Base-by-base conservation (phyloP, 129 eudicot genomes). In the Rutidosis leptorrhynchoides region DNA sequence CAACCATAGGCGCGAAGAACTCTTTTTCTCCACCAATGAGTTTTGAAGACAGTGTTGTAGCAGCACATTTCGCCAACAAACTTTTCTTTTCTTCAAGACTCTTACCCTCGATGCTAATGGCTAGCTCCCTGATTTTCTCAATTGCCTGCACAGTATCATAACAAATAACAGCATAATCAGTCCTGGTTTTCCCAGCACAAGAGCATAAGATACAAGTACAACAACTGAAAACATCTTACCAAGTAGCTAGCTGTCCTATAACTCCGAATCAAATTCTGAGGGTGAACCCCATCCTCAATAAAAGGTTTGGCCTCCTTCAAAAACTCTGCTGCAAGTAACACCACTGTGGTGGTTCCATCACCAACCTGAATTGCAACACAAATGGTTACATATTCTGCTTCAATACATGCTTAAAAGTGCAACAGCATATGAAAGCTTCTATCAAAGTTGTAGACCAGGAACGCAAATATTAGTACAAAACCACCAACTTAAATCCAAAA, bases 11-110 rank as follows among this genome's bases (percentile, higher is more conserved):
- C 33, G 96, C 99, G 81, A 94, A 89, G 78, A 94, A 94, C 59
- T 94, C 99, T 79, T 94, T 94, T 69, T 94, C 99, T 52, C 99
- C 99, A 14, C 99, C 99, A 27, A 89, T 89, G 30, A 94, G 95
- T 90, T 94, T 94, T 15, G 97, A 94, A 43, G 95, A 86, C 49
- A 89, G 93, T 45, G 99, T 94, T 56, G 99, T 94, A 21, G 91
- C 99, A 28, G 99, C 99, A 86, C 99, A 94, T 54, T 94, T 94
- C 28, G 95, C 95, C 59, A 94, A 76, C 64, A 94, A 73, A 64
- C 82, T 83, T 82, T 80, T 94, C 78, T 94, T 94, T 58, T 89
- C 99, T 46, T 94, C 99, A 45, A 89, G 64, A 76, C 95, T 82
- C 69, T 94, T 94, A 19, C 99, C 99, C 83, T 94, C 95, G 49